Percentiles rank a stretch among this genome's conserved stretches.
Evolutionary conservation across 2,329 filamentous ascomycete genomes (phyloP).

Genomic region (Colletotrichum sp.): DNA sequence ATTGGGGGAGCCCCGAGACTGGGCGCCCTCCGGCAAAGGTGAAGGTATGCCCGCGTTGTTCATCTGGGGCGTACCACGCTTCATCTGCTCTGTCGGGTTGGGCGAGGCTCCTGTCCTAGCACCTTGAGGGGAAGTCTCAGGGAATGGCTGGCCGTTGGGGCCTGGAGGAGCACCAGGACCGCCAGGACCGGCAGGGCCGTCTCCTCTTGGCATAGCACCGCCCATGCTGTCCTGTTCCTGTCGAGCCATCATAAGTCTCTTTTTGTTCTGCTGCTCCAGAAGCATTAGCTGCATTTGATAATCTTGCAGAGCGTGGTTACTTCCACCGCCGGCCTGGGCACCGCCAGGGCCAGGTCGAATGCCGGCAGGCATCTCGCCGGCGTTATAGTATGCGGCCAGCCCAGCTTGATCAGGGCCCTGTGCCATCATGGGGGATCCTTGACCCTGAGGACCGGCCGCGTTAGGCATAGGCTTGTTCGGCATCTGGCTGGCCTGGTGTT

Average conservation of each 20-base stretch:
- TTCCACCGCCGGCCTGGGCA: slow-evolving; percentile 55
- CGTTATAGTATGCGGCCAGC: slow-evolving; percentile 67
- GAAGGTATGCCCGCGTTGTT: slow-evolving; percentile 72
- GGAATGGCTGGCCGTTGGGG: slow-evolving; percentile 68
- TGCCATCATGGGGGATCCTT: slow-evolving; percentile 84
- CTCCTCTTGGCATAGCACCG: slow-evolving; percentile 51
- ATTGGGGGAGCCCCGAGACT: slow-evolving; percentile 70
- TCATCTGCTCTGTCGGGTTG: slow-evolving; percentile 80
- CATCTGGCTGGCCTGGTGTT: slow-evolving; percentile 83
- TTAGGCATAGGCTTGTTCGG: slow-evolving; percentile 82
- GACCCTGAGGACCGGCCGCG: slow-evolving; percentile 69
- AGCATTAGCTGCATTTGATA: slow-evolving; percentile 92
- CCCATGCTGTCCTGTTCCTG: slow-evolving; percentile 73
- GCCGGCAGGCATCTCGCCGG: slow-evolving; percentile 62
- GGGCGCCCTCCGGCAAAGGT: slow-evolving; percentile 71
- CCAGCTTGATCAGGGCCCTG: slow-evolving; percentile 70
- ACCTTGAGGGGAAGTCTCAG: slow-evolving; percentile 73
- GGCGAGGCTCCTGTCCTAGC: slow-evolving; percentile 75
- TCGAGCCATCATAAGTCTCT: slow-evolving; percentile 81
- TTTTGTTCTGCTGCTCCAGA: slow-evolving; percentile 87
- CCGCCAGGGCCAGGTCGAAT: slow-evolving; percentile 62
- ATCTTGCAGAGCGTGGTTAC: slow-evolving; percentile 83
- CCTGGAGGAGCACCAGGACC: slow-evolving; percentile 59
- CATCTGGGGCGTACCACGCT: slow-evolving; percentile 78
- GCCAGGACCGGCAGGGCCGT: slow-evolving; percentile 56